These are phyloP conservation scores for Camellia lanceoleosa DNA, from an alignment of 148 eudicot genomes.

Conservation along the genomic window DNA sequence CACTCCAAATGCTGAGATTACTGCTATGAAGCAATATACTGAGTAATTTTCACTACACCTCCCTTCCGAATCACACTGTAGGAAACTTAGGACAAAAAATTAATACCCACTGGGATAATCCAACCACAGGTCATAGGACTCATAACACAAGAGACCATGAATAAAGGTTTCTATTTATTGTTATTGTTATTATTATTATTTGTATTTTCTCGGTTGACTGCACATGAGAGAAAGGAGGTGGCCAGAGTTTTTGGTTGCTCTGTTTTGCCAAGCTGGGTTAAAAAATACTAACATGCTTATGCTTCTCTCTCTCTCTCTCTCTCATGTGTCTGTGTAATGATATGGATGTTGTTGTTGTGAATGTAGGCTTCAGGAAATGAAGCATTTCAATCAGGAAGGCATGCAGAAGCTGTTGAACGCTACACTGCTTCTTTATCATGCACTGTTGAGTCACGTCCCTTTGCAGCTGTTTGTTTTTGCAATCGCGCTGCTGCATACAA, in stretches of 20 bases:
- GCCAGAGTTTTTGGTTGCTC: background rate
- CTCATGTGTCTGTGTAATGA: background rate
- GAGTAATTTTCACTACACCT: background rate
- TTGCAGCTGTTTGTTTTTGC: slow-evolving; percentile 85
- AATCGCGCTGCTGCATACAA: slow-evolving; percentile 96
- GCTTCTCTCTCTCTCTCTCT: background rate
- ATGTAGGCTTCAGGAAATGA: slow-evolving; percentile 83
- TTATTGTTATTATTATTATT: no score
- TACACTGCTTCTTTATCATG: slow-evolving; percentile 83
- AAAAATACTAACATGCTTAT: background rate
- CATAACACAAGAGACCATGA: background rate
- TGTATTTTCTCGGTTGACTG: background rate
- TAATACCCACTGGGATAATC: background rate
- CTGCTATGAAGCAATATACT: background rate
- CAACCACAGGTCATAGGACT: background rate
- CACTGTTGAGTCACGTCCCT: slow-evolving; percentile 79
- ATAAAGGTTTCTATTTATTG: background rate
- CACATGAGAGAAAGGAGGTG: background rate
- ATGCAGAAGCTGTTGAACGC: slow-evolving; percentile 82
- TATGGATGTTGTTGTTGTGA: slow-evolving; percentile 8
- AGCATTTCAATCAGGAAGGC: slow-evolving; percentile 77
- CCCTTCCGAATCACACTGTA: background rate
- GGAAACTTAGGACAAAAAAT: background rate
- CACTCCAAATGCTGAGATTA: background rate
- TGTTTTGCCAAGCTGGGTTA: background rate